These are phyloP conservation scores for Melaleuca alternifolia DNA, from an alignment of 345 rosid species.

Conservation along the genomic window DNA sequence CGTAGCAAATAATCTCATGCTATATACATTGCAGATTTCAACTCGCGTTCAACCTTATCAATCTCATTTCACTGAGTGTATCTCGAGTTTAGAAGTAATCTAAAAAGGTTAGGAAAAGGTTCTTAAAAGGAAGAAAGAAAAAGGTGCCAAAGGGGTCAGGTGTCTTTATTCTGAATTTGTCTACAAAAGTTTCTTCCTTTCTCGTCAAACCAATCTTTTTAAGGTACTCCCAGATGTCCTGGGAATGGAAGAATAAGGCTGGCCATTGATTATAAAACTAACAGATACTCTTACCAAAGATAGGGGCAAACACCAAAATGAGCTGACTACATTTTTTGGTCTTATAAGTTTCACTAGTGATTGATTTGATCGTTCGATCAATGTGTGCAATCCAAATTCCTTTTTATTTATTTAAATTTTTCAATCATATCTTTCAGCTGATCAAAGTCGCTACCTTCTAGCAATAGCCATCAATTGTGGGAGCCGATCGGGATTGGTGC, in stretches of 20 bases:
- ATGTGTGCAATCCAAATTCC: background rate
- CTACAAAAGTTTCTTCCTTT: background rate
- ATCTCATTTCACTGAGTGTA: background rate
- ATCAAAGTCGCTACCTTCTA: too few relatives aligned
- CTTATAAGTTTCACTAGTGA: background rate
- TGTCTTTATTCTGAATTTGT: background rate
- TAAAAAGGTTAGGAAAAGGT: background rate
- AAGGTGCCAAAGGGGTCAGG: background rate
- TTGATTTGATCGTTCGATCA: background rate
- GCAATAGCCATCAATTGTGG: too few relatives aligned
- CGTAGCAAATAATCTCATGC: background rate
- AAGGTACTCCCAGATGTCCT: background rate
- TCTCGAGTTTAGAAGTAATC: background rate
- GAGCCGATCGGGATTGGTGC: too few relatives aligned
- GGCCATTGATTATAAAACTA: background rate
- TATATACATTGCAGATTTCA: background rate
- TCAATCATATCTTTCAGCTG: background rate
- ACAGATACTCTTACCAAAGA: background rate
- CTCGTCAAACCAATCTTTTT: background rate
- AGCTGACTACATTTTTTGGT: background rate
- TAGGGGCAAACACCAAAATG: background rate
- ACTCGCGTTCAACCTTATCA: background rate
- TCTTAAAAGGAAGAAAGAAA: background rate
- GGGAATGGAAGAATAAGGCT: background rate
- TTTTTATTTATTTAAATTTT: background rate